Evolutionary conservation across 129 eudicot species (phyloP).

Genomic region (Flaveria brownii): DNA sequence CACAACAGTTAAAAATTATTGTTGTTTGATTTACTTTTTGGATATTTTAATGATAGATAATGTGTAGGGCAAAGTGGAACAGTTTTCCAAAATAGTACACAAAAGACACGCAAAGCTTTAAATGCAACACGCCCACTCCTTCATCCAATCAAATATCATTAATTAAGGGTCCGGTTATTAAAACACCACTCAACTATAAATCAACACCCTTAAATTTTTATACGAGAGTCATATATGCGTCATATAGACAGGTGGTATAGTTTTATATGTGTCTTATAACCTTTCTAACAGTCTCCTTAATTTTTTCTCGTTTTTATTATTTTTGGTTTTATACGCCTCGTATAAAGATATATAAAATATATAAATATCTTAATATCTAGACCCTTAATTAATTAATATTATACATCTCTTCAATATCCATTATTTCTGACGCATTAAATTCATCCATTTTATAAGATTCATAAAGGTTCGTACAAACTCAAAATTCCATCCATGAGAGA

Average conservation of each 20-base stretch:
- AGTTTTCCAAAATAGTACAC: constrained; percentile 20
- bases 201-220: too few species aligned
- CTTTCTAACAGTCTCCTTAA: accelerated
- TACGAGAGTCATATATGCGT: too few species aligned
- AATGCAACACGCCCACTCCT: constrained; percentile 29
- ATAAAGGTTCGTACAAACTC: background rate
- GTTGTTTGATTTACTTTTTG: background rate
- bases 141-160: background rate
- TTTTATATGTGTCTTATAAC: too few species aligned
- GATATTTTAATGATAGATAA: background rate
- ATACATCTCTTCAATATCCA: background rate
- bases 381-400: too few species aligned
- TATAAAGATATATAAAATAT: too few species aligned
- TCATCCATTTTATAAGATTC: background rate
- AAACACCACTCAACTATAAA: too few species aligned
- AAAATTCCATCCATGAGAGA: background rate
- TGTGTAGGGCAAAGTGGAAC: constrained; percentile 16
- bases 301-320: too few species aligned
- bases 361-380: too few species aligned
- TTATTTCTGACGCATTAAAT: background rate
- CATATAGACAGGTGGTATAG: too few species aligned
- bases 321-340: too few species aligned
- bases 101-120: constrained; percentile 36
- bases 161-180: too few species aligned
- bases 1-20: constrained; percentile 12